phyloP scores from a whole-genome alignment of 345 rosid genomes.

The Linum usitatissimum region DNA sequence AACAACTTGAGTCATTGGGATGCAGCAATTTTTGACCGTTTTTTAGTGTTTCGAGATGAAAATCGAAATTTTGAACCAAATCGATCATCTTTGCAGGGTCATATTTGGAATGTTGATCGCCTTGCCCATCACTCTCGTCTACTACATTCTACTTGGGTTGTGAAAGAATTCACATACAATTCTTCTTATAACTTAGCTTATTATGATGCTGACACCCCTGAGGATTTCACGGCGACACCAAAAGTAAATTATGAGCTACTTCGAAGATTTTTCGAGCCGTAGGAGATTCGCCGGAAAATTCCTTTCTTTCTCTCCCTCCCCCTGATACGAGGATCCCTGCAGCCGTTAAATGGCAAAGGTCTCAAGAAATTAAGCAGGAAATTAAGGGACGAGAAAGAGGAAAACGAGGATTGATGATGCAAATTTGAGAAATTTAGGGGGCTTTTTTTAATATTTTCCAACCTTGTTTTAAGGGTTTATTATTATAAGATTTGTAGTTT shows the following conservation, averaged over 20 bases:
- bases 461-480: background rate
- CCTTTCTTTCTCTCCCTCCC: background rate
- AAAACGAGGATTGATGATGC: background rate
- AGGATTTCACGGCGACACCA: background rate
- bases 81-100: background rate
- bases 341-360: background rate
- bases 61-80: background rate
- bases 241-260: background rate
- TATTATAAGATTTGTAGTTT: background rate
- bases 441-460: no score
- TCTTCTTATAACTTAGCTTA: no score
- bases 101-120: constrained; percentile 5
- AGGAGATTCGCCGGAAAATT: no score
- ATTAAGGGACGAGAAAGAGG: background rate
- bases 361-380: background rate
- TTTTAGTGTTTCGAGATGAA: background rate
- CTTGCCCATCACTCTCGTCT: background rate
- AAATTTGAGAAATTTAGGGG: background rate
- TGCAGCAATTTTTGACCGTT: no score
- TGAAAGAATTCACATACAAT: background rate
- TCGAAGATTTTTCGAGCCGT: background rate
- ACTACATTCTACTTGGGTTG: constrained; percentile 6
- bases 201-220: background rate
- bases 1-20: background rate
- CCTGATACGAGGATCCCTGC: background rate